These are phyloP conservation scores for Sclerotinia minor DNA, from an alignment of 2,329 filamentous ascomycete genomes.

Conservation along the genomic window DNA sequence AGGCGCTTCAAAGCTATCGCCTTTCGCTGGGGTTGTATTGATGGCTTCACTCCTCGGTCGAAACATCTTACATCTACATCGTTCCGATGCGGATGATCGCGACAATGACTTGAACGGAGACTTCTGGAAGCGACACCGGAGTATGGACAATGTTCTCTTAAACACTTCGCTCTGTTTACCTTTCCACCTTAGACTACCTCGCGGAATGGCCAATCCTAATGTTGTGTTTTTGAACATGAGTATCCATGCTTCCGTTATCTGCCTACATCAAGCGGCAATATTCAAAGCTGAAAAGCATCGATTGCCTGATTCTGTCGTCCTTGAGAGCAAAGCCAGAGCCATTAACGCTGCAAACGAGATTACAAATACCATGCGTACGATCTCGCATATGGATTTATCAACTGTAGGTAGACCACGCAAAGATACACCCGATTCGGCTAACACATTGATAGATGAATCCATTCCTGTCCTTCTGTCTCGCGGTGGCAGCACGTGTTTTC, in stretches of 20 bases:
- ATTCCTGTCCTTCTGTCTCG: slow-evolving; percentile 92
- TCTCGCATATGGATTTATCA: slow-evolving; percentile 84
- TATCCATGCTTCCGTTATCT: slow-evolving; percentile 94
- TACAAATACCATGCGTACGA: slow-evolving; percentile 91
- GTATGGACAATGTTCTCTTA: slow-evolving; percentile 85
- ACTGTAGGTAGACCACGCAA: slow-evolving; percentile 56
- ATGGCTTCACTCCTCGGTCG: slow-evolving; percentile 89
- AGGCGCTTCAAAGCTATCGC: slow-evolving; percentile 71
- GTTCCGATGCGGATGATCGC: slow-evolving; percentile 75
- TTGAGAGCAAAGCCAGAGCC: slow-evolving; percentile 89
- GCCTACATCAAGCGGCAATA: slow-evolving; percentile 96
- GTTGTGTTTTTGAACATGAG: slow-evolving; percentile 95
- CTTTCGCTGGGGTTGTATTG: slow-evolving; percentile 77
- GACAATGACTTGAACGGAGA: slow-evolving; percentile 88
- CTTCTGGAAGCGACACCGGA: slow-evolving; percentile 92
- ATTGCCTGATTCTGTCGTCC: slow-evolving; percentile 71
- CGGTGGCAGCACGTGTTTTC: slow-evolving; percentile 93
- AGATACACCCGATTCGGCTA: slow-evolving; percentile 8
- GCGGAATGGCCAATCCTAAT: slow-evolving; percentile 74
- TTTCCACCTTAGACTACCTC: slow-evolving; percentile 73
- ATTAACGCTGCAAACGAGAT: slow-evolving; percentile 93
- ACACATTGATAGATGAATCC: slow-evolving; percentile 76
- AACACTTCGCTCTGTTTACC: slow-evolving; percentile 86
- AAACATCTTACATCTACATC: slow-evolving; percentile 87
- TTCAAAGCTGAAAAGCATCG: slow-evolving; percentile 93